These are phyloP conservation scores for Blastomyces silverae DNA, from an alignment of 2,329 filamentous ascomycete species.

Conservation along the genomic window DNA sequence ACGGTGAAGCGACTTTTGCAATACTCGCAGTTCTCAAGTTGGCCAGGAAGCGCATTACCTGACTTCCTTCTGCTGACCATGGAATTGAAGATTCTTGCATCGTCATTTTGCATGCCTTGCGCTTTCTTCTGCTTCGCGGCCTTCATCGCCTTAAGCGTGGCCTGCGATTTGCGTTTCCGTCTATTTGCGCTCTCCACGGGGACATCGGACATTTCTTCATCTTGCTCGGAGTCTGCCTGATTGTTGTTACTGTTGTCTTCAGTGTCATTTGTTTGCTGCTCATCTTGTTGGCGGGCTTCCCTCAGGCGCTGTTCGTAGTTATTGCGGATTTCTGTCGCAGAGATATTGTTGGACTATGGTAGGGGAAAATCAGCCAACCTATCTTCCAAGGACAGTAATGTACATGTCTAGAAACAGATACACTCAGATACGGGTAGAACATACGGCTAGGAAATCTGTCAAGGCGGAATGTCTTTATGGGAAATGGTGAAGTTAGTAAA, in stretches of 20 bases:
- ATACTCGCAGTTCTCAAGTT: slow-evolving; percentile 78
- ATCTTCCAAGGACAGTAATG: background rate
- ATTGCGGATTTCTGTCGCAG: slow-evolving; percentile 55
- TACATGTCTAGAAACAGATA: background rate
- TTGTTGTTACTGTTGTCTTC: slow-evolving; percentile 25
- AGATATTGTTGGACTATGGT: slow-evolving; percentile 56
- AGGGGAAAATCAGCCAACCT: slow-evolving; percentile 12
- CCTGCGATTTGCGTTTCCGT: slow-evolving; percentile 50
- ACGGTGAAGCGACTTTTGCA: slow-evolving; percentile 89
- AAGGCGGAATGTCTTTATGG: slow-evolving; percentile 53
- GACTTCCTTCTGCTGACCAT: slow-evolving; percentile 50
- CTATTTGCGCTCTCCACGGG: slow-evolving; percentile 47
- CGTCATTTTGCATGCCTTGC: slow-evolving; percentile 34
- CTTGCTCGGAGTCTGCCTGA: slow-evolving; percentile 29
- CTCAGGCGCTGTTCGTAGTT: slow-evolving; percentile 51
- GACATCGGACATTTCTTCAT: slow-evolving; percentile 36
- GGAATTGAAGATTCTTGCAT: slow-evolving; percentile 44
- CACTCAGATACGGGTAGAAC: slow-evolving; percentile 24
- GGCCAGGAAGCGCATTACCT: slow-evolving; percentile 60
- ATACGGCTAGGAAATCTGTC: slow-evolving; percentile 60
- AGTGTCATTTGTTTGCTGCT: slow-evolving; percentile 6
- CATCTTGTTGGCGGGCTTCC: slow-evolving; percentile 41
- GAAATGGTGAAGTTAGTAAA: slow-evolving; percentile 20
- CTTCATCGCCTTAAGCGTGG: slow-evolving; percentile 44
- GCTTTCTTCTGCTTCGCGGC: slow-evolving; percentile 44